Base-by-base conservation (phyloP, 805 yeast species). In the Kluyveromyces nonfermentans region DNA sequence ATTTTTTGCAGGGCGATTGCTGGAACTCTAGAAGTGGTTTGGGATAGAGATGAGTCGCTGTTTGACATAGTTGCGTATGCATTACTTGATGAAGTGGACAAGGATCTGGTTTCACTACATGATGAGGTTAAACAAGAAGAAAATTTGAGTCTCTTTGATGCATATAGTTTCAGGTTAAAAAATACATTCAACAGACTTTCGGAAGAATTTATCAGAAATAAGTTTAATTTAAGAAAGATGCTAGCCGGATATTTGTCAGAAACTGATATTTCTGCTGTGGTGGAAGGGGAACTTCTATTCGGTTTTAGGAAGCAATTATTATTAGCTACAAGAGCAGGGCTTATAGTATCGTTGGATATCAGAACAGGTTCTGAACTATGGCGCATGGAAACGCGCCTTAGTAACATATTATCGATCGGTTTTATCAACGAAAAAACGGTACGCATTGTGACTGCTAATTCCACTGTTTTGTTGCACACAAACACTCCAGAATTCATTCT, bases 1-100 rank as follows among this genome's bases (percentile, higher is more conserved):
- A 20, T 50, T 31, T 57, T 50, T 42, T 46, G 48, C 17, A 51
- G 48, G 22, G 45, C 47, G 34, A 42, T 43, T 5, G 53, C 63
- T 40, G 64, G 63, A 2, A 46, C 42, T 5, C 15, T 60, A 5
- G 19, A 40, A 1, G 34, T 25, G 5, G 33, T 42, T 8, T 75
- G 80, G 80, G 21, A 43, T 2, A 64, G 68, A 46, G 77, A 75
- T 53, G 73, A 68, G 50, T 68, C 75, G 0, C 45, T 71, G 4
- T 57, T 69, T 4, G 51, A 65, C 25, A 60, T 72, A 3, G 52
- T 54, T 5, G 70, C 69, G n/a, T 60, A 63, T 37, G 44, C 55
- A 1, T 50, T 55, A 34, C 43, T 60, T 14, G 53, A 52, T 22
- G 32, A 53, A 3, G 48, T 49, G 10, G 60, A 57, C 25, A 35